Percentiles rank a stretch among this genome's conserved stretches.
phyloP scores from a whole-genome alignment of 176 grass and related monocot species.

The bread wheat (Triticum aestivum) region DNA sequence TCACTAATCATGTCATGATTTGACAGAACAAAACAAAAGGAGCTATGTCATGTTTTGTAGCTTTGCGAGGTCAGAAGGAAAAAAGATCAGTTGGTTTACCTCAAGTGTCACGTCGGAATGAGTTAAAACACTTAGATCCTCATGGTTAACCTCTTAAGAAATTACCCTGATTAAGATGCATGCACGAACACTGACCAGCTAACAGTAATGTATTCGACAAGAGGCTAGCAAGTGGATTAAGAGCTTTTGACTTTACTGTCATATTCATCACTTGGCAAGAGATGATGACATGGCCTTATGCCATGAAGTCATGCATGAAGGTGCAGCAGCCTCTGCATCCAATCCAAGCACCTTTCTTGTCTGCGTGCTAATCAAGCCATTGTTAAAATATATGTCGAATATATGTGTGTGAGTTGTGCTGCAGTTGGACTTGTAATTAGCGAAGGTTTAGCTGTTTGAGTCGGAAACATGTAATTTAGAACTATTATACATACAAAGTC shows the following conservation, averaged over 20 bases:
- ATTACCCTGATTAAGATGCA: constrained; percentile 13
- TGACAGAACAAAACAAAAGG: neutral
- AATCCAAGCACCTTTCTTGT: neutral
- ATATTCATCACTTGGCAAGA: neutral
- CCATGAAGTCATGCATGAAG: constrained; percentile 13
- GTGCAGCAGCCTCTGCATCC: neutral
- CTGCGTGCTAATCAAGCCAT: neutral
- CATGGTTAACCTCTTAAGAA: constrained; percentile 25
- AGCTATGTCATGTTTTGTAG: neutral
- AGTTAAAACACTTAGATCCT: neutral
- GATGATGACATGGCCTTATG: neutral
- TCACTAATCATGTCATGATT: neutral
- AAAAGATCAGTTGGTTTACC: neutral
- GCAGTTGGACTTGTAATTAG: too few species aligned
- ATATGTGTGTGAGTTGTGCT: too few species aligned
- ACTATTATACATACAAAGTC: too few species aligned
- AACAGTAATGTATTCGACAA: neutral
- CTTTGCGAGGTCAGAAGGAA: neutral
- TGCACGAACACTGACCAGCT: constrained; percentile 1
- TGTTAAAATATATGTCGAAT: too few species aligned
- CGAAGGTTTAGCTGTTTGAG: too few species aligned
- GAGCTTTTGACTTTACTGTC: constrained; percentile 25
- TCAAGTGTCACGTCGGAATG: neutral
- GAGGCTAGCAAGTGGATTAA: neutral
- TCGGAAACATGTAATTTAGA: too few species aligned